Conservation (phyloP, 768 basidiomycete species). For the Amyloporia xantha region DNA sequence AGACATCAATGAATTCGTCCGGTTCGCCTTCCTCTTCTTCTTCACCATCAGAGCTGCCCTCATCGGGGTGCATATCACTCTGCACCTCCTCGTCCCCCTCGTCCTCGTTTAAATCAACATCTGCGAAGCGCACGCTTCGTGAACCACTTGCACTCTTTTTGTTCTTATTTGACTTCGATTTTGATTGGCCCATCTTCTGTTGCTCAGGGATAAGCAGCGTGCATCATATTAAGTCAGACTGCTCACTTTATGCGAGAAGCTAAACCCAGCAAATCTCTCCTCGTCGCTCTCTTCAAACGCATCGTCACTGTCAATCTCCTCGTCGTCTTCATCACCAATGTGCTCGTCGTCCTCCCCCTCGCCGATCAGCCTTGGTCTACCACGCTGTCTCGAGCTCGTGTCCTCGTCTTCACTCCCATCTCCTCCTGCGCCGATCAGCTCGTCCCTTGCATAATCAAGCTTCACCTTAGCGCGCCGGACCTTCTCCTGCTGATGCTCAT, state of each 20-base stretch:
- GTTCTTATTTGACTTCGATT: constrained; percentile 22
- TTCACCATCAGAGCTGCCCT: constrained; percentile 26
- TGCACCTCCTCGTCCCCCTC: constrained; percentile 34
- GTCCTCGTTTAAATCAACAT: constrained; percentile 65
- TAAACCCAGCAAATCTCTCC: constrained; percentile 67
- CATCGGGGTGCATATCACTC: constrained; percentile 24
- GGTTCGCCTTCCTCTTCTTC: constrained; percentile 34
- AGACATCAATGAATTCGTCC: constrained; percentile 54
- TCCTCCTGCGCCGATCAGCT: constrained; percentile 26
- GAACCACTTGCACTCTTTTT: constrained; percentile 3
- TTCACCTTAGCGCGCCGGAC: constrained; percentile 45
- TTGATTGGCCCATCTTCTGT: constrained; percentile 17
- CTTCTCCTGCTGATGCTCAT: constrained; percentile 53
- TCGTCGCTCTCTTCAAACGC: constrained; percentile 81
- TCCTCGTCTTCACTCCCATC: constrained; percentile 34
- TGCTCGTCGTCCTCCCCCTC: constrained; percentile 62
- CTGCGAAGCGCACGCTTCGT: constrained; percentile 39
- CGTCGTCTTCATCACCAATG: constrained; percentile 57
- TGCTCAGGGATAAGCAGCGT: too few species aligned
- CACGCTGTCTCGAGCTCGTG: constrained; percentile 13
- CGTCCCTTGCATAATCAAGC: constrained; percentile 52
- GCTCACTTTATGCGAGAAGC: constrained; percentile 33
- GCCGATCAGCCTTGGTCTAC: constrained; percentile 46
- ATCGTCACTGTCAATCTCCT: constrained; percentile 79
- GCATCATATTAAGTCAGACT: too few species aligned